phyloP scores from a whole-genome alignment of 2,329 filamentous ascomycete genomes.

The Paraphaeosphaeria sporulosa region DNA sequence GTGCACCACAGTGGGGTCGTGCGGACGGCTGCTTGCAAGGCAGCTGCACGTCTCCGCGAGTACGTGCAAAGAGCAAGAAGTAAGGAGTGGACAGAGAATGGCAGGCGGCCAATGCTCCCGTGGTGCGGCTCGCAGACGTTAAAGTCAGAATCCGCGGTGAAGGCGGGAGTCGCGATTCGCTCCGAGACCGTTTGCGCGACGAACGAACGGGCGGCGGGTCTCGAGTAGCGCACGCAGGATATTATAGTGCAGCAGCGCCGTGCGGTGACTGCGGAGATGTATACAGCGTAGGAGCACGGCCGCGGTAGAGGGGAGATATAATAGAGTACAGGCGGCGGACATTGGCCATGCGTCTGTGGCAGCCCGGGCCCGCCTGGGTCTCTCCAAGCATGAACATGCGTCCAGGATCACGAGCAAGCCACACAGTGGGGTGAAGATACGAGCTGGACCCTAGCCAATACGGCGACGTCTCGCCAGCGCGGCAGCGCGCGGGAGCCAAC shows the following conservation, averaged over 20 bases:
- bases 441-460: slow-evolving; percentile 36
- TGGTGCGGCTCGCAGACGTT: slow-evolving; percentile 17
- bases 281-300: slow-evolving; percentile 4
- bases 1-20: not conserved
- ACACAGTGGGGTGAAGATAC: slow-evolving; percentile 42
- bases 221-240: not conserved
- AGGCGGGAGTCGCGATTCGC: slow-evolving; percentile 10
- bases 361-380: not conserved
- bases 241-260: not conserved
- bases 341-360: slow-evolving; percentile 8
- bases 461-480: slow-evolving; percentile 22
- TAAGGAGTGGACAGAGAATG: slow-evolving; percentile 35
- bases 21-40: not conserved
- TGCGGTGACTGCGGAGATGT: not conserved
- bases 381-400: slow-evolving; percentile 16
- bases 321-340: slow-evolving; percentile 13
- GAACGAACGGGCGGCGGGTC: not conserved
- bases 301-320: slow-evolving; percentile 1
- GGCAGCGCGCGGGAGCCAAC: slow-evolving; percentile 7
- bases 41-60: not conserved
- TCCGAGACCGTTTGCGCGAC: slow-evolving; percentile 4
- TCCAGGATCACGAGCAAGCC: slow-evolving; percentile 26
- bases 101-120: slow-evolving; percentile 26
- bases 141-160: not conserved
- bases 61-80: slow-evolving; percentile 13